Evolutionary conservation across 2,329 filamentous ascomycete species (phyloP), one percentile per base, ranked within the genome.

Genomic region (Fusarium decemcellulare): DNA sequence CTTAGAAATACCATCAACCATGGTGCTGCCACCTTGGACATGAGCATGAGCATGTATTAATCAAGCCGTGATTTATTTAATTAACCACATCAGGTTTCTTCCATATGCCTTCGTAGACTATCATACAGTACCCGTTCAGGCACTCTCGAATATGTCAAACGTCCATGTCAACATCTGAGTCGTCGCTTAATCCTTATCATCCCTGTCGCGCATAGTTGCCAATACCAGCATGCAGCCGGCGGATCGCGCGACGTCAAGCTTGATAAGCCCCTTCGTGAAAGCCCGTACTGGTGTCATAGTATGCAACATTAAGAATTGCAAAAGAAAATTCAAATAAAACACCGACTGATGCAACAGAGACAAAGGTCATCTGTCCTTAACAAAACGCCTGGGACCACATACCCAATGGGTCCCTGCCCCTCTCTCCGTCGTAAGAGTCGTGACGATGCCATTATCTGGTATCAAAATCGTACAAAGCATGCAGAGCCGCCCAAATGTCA

Each of bases 381-480:
- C 46, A 72, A 64, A 74, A 72, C 70, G 67, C 70, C 70, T 50
- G 48, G 65, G 59, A 59, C 60, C 67, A 55, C 44, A 36, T 64
- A 61, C 56, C 62, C 58, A 66, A 67, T 44, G 32, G 42, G 15
- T n/a, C 42, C 72, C 65, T 59, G 50, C 48, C 59, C 52, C 59
- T 59, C 62, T 59, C 62, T 61, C 60, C 53, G 43, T 74, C 72
- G 55, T 75, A 72, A 75, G 61, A 64, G 58, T 75, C 70, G 65
- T 75, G 68, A 73, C 59, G 63, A 60, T 66, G 61, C 65, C 62
- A 70, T 69, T 61, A 63, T 73, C 64, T 74, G 74, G 73, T 76
- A 76, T 76, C 72, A 74, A 74, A 65, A 71, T 76, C 69, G 65
- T 74, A 68, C 61, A 74, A 72, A 71, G 65, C 68, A 66, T 71